Evolutionary conservation across 176 grass and related monocot species (phyloP), one percentile per base, ranked within the genome.

Genomic region (Lolium perenne): DNA sequence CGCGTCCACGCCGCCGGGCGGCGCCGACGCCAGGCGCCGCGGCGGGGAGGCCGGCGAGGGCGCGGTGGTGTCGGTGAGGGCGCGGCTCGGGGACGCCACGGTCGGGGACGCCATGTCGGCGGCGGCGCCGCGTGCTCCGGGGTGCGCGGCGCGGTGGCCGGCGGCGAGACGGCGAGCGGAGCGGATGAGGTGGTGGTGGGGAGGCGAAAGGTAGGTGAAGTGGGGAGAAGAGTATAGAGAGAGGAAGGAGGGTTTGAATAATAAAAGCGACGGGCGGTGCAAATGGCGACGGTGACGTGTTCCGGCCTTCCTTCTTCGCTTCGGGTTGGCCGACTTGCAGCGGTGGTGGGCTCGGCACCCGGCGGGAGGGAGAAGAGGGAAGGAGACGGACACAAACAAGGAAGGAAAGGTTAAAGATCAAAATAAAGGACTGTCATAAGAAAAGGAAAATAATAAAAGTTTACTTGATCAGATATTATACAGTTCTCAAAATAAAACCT

Each of bases 11-110:
- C 50, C 79, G 21, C 59, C 79, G 21, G 80, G 59, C 41, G 84
- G 80, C 38, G 69, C 74, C 68, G 84, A 83, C 25, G 51, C n/a
- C 35, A 89, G 84, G 41, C 91, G 84, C 4, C 91, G 75, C 45
- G 90, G 84, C 51, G 74, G 90, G 74, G 86, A 86, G 11, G 53
- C 87, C 8, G 79, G 79, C 18, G 86, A 67, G 18, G 88, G 88
- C 53, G 84, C 83, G 54, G 84, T 78, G 65, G 72, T 86, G 63
- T 77, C 69, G 32, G 79, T 5, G 68, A 53, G 70, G 83, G 57
- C 71, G 7, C 71, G 79, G 80, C 56, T 87, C 38, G 89, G 89
- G 6, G 81, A 81, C 50, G 60, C 78, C 70, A 80, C 74, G 11
- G 74, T 15, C 50, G 80, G 65, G 12, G 90, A 83, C 10, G 83